Conservation (phyloP, 805 yeast genomes). For the Priceomyces melissophilus region DNA sequence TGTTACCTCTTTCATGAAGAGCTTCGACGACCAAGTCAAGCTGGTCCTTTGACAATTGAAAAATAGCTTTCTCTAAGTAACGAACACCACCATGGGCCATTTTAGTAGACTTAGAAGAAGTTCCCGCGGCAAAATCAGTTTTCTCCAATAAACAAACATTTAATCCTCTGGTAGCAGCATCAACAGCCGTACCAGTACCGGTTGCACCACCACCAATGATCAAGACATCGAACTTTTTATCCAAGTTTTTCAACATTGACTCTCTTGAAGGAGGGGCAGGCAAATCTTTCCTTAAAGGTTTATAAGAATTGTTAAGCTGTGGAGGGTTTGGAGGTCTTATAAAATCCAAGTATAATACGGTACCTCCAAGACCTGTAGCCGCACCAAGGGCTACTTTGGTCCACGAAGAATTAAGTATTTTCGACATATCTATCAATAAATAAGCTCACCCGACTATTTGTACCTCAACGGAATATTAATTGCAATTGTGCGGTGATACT, state of each 20-base stretch:
- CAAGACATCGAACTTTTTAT: slow-evolving; percentile 68
- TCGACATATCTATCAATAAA: slow-evolving; percentile 11
- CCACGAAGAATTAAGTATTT: slow-evolving; percentile 20
- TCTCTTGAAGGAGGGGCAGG: slow-evolving; percentile 56
- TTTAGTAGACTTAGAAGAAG: slow-evolving; percentile 90
- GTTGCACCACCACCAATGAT: slow-evolving; percentile 96
- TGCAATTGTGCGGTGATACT: neutral
- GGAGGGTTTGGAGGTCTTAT: slow-evolving; percentile 31
- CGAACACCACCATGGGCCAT: slow-evolving; percentile 98
- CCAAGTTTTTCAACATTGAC: slow-evolving; percentile 48
- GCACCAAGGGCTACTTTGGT: slow-evolving; percentile 31
- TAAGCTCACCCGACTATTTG: neutral
- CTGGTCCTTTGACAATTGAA: slow-evolving; percentile 88
- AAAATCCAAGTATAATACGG: slow-evolving; percentile 40
- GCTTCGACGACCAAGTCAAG: slow-evolving; percentile 87
- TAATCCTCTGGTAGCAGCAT: slow-evolving; percentile 86
- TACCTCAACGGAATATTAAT: neutral
- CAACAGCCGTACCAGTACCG: slow-evolving; percentile 90
- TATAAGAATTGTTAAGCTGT: slow-evolving; percentile 24
- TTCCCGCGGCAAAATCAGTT: slow-evolving; percentile 87
- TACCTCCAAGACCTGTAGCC: slow-evolving; percentile 33
- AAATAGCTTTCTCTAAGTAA: slow-evolving; percentile 90
- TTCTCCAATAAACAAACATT: slow-evolving; percentile 85
- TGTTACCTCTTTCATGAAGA: slow-evolving; percentile 78
- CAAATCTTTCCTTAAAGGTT: slow-evolving; percentile 43